phyloP scores from a whole-genome alignment of 2,329 filamentous ascomycete genomes.

The Penicillium sp. region DNA sequence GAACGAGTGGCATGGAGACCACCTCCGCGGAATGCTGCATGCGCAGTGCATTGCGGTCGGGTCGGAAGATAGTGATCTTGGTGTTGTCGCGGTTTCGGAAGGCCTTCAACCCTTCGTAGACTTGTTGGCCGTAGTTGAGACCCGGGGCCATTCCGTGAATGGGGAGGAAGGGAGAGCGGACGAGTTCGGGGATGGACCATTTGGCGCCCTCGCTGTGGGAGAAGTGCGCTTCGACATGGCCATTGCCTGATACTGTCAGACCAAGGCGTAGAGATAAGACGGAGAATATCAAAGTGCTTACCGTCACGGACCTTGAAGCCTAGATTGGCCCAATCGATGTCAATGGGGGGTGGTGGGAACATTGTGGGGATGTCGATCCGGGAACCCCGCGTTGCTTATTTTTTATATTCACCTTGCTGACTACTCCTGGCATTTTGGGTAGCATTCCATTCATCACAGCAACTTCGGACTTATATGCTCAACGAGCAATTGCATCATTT shows the following conservation, averaged over 20 bases:
- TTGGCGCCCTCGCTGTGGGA: conserved; percentile 66
- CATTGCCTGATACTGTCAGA: conserved; percentile 64
- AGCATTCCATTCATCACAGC: no score
- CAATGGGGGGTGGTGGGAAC: conserved; percentile 36
- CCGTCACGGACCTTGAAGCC: conserved; percentile 92
- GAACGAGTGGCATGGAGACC: conserved; percentile 80
- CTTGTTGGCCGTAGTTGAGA: conserved; percentile 96
- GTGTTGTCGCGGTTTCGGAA: conserved; percentile 68
- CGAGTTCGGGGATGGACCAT: conserved; percentile 79
- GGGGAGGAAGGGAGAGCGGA: conserved; percentile 78
- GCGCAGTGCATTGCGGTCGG: conserved; percentile 77
- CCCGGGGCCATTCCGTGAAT: conserved; percentile 95
- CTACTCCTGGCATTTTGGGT: no score
- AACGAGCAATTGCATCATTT: no score
- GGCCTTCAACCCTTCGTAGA: conserved; percentile 97
- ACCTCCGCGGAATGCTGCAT: conserved; percentile 83
- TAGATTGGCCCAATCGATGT: conserved; percentile 80
- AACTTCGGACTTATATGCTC: no score
- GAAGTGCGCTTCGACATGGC: conserved; percentile 88
- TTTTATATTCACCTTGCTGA: neutral
- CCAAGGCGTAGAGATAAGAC: neutral
- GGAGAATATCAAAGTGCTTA: conserved; percentile 40
- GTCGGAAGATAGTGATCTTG: conserved; percentile 82
- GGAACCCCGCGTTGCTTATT: neutral
- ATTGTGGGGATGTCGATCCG: neutral